These are phyloP conservation scores for Verticillium klebahnii DNA, from an alignment of 2,329 filamentous ascomycete species.

Conservation along the genomic window DNA sequence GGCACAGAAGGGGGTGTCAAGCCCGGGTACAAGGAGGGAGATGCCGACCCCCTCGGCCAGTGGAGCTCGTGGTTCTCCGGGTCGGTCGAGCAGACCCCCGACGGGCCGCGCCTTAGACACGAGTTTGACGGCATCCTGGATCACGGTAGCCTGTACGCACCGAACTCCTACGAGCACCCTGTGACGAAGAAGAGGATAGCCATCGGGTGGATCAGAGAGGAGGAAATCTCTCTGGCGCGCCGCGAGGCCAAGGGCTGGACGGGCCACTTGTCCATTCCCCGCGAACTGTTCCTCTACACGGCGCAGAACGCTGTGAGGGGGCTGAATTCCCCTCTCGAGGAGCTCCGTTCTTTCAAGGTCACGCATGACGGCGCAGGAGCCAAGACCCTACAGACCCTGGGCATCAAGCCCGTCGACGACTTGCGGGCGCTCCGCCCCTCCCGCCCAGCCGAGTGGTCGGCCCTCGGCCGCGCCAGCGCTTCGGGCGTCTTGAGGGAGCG, in stretches of 20 bases:
- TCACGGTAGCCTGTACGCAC: conserved; percentile 43
- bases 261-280: conserved; percentile 40
- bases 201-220: conserved; percentile 47
- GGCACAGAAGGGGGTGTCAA: conserved; percentile 35
- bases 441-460: conserved; percentile 12
- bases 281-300: conserved; percentile 35
- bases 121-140: conserved; percentile 40
- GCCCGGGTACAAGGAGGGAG: conserved; percentile 10
- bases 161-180: conserved; percentile 43
- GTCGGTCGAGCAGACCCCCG: conserved; percentile 12
- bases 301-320: conserved; percentile 29
- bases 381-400: conserved; percentile 37
- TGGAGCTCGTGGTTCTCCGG: conserved; percentile 38
- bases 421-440: conserved; percentile 16
- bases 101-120: conserved; percentile 22
- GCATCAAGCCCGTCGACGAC: conserved; percentile 23
- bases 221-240: conserved; percentile 37
- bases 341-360: conserved; percentile 36
- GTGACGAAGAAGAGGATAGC: conserved; percentile 32
- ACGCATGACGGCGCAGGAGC: conserved; percentile 6
- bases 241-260: conserved; percentile 44
- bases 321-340: conserved; percentile 25
- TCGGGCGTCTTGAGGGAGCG: neutral
- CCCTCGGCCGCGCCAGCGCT: neutral
- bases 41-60: conserved; percentile 3